Evolutionary conservation across 495 filamentous ascomycete genomes (phyloP).

Genomic region (Annulohypoxylon maeteangense): DNA sequence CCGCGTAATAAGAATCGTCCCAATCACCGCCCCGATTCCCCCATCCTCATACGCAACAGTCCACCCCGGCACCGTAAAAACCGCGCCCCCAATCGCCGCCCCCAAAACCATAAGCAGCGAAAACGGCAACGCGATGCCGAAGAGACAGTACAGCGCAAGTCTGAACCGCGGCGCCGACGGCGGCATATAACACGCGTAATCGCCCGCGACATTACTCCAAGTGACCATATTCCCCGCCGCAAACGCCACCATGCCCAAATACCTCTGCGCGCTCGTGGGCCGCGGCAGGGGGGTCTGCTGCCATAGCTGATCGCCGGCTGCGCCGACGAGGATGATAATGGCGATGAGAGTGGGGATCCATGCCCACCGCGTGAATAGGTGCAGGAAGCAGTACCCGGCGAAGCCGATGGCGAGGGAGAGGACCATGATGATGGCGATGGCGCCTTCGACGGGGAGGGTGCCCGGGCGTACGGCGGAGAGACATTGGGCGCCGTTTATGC

Average conservation of each 20-base stretch:
- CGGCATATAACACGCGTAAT: slow-evolving; percentile 52
- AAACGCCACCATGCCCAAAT: slow-evolving; percentile 41
- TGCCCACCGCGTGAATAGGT: slow-evolving; percentile 65
- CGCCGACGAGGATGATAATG: slow-evolving; percentile 60
- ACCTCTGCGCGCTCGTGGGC: slow-evolving; percentile 17
- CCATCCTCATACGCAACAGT: slow-evolving; percentile 48
- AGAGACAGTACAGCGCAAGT: slow-evolving; percentile 49
- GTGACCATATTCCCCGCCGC: slow-evolving; percentile 49
- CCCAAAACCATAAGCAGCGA: slow-evolving; percentile 58
- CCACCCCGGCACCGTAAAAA: slow-evolving; percentile 46
- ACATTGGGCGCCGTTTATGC: slow-evolving; percentile 56
- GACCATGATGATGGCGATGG: slow-evolving; percentile 63
- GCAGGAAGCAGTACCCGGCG: slow-evolving; percentile 63
- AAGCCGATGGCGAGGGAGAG: slow-evolving; percentile 60
- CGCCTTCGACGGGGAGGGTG: slow-evolving; percentile 58
- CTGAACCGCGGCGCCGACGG: slow-evolving; percentile 48
- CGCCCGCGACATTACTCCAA: slow-evolving; percentile 47
- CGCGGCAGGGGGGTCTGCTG: slow-evolving; percentile 40
- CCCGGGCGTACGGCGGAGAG: slow-evolving; percentile 58
- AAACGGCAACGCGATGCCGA: slow-evolving; percentile 55
- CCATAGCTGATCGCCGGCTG: slow-evolving; percentile 57
- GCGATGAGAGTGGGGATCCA: slow-evolving; percentile 66
- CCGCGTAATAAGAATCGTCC: slow-evolving; percentile 53
- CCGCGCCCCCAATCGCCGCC: slow-evolving; percentile 56
- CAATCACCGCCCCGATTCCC: slow-evolving; percentile 56